A percentile compares a stretch with the other conserved stretches of the same genome.
Evolutionary conservation across 495 filamentous ascomycete species (phyloP).

Genomic region (Penicillium steckii): DNA sequence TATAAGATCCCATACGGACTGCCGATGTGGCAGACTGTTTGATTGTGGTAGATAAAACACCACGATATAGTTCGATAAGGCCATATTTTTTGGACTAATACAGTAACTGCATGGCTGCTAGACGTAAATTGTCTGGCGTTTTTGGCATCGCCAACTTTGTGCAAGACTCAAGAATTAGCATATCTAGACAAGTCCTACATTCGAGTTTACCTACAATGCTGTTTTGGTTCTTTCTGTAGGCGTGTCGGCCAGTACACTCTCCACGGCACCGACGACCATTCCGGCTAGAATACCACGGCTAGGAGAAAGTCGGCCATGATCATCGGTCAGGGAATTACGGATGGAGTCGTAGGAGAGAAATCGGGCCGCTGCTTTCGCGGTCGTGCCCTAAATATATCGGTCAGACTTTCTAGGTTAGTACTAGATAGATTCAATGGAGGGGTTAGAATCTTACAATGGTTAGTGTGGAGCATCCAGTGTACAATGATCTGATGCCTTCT

Average conservation of each 20-base stretch:
- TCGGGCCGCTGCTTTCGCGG: slow-evolving; percentile 64
- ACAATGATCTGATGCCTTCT: slow-evolving; percentile 57
- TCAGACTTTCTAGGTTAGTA: too few relatives aligned
- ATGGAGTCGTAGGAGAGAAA: slow-evolving; percentile 69
- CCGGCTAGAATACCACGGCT: slow-evolving; percentile 57
- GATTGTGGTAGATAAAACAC: slow-evolving; percentile 60
- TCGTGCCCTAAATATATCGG: slow-evolving; percentile 47
- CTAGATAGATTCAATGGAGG: too few relatives aligned
- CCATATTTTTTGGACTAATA: slow-evolving; percentile 52
- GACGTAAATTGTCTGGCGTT: slow-evolving; percentile 48
- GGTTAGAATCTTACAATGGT: slow-evolving; percentile 40
- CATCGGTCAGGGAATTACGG: slow-evolving; percentile 58
- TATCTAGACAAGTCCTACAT: too few relatives aligned
- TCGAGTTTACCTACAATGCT: slow-evolving; percentile 51
- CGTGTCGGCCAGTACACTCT: slow-evolving; percentile 59
- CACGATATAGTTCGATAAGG: slow-evolving; percentile 55
- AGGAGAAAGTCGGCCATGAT: slow-evolving; percentile 54
- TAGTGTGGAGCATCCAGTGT: slow-evolving; percentile 63
- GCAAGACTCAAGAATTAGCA: too few relatives aligned
- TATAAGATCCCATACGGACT: slow-evolving; percentile 66
- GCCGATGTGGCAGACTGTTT: slow-evolving; percentile 66
- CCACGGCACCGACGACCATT: slow-evolving; percentile 60
- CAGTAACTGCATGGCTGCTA: slow-evolving; percentile 46
- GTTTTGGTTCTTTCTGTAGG: slow-evolving; percentile 69
- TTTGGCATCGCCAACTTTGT: slow-evolving; percentile 61